A percentile compares a stretch with the other conserved stretches of the same genome.
Conservation (phyloP, 1,284 basidiomycete species). For the Hymenochaete sp. region DNA sequence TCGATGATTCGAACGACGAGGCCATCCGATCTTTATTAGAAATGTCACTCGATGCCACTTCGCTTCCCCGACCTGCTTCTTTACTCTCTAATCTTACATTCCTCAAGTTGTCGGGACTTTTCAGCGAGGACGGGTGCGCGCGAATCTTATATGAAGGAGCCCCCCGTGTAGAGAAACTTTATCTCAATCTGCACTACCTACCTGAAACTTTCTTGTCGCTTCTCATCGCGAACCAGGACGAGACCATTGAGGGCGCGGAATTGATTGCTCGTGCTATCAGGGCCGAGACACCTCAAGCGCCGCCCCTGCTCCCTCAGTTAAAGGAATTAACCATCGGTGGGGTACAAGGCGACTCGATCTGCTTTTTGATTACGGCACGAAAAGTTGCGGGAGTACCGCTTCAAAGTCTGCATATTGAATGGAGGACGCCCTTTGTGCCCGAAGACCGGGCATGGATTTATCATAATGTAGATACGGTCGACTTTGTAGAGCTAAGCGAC, state of each 20-base stretch:
- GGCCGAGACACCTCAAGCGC: background rate
- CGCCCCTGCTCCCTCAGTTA: constrained; percentile 6
- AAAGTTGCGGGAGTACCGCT: constrained; percentile 6
- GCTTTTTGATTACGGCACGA: constrained; percentile 10
- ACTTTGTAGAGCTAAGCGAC: constrained; percentile 12
- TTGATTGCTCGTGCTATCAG: background rate
- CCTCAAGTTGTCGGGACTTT: constrained; percentile 3
- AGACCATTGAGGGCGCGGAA: background rate
- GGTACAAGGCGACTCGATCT: constrained; percentile 3
- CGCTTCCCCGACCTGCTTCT: constrained; percentile 21
- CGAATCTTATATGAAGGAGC: constrained; percentile 4
- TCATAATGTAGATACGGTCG: constrained; percentile 3
- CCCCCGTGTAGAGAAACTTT: constrained; percentile 2
- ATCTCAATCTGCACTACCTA: constrained; percentile 12
- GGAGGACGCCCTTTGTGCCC: background rate
- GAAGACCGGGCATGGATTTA: constrained; percentile 4
- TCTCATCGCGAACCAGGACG: constrained; percentile 2
- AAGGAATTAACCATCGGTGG: constrained; percentile 11
- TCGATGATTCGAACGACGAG: constrained; percentile 25
- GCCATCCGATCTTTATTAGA: constrained; percentile 33
- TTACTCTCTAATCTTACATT: constrained; percentile 10
- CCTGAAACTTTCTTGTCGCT: constrained; percentile 4
- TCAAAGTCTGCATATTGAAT: constrained; percentile 7
- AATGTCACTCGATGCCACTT: constrained; percentile 31
- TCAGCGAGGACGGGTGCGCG: background rate